phyloP scores from a whole-genome alignment of 2,329 filamentous ascomycete genomes.

The Neonectria hederae region DNA sequence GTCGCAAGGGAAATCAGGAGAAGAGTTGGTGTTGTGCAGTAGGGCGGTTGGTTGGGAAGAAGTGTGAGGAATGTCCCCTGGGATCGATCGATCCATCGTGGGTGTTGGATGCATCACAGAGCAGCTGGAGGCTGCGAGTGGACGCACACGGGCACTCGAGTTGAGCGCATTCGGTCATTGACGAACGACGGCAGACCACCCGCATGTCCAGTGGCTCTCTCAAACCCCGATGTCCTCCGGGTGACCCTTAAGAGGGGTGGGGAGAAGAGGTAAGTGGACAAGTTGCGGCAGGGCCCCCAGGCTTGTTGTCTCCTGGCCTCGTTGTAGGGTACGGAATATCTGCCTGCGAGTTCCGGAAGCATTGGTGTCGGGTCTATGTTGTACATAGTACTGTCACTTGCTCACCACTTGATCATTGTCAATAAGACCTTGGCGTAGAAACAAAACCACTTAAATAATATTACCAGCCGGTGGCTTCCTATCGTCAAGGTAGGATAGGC shows the following conservation, averaged over 20 bases:
- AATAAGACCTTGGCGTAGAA: neutral
- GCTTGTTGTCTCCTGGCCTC: neutral
- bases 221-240: neutral
- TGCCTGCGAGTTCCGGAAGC: neutral
- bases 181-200: neutral
- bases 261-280: neutral
- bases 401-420: neutral
- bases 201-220: neutral
- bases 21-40: neutral
- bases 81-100: slow-evolving; percentile 2
- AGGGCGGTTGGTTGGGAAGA: slow-evolving; percentile 6
- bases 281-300: neutral
- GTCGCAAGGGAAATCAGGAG: slow-evolving; percentile 4
- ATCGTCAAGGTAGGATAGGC: neutral
- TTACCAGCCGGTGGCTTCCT: neutral
- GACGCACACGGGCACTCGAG: slow-evolving; percentile 3
- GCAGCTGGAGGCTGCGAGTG: neutral
- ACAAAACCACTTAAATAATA: too few species aligned
- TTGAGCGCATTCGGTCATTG: neutral
- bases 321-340: neutral
- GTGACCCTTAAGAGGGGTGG: neutral
- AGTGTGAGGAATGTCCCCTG: slow-evolving; percentile 1
- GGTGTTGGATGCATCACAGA: neutral
- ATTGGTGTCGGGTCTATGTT: neutral
- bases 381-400: neutral